Conservation (phyloP, 768 basidiomycete genomes). For the Amanita polypyramis region DNA sequence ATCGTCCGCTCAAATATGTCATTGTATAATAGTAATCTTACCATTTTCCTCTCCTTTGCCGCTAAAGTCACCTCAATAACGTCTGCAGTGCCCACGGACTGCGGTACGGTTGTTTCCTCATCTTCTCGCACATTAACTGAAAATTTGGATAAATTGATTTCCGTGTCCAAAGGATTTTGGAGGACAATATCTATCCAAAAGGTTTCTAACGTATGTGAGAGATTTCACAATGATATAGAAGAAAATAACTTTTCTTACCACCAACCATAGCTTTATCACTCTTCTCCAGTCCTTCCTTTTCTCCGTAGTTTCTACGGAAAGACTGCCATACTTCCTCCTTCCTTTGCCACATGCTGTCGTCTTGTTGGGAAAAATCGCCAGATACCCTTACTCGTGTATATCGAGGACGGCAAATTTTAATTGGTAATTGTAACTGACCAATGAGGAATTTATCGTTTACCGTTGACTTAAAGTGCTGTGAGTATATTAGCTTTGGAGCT, state of each 20-base stretch:
- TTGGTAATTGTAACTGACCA: constrained; percentile 47
- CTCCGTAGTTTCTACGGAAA: constrained; percentile 48
- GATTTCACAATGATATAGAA: background rate
- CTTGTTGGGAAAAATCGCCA: constrained; percentile 34
- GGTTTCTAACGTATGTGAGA: constrained; percentile 33
- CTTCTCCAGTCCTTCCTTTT: constrained; percentile 40
- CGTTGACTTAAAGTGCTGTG: constrained; percentile 63
- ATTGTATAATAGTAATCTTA: constrained; percentile 22
- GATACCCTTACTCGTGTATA: constrained; percentile 50
- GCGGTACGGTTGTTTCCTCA: constrained; percentile 16
- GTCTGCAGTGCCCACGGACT: constrained; percentile 44
- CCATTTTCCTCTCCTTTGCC: constrained; percentile 55
- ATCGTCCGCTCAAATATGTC: background rate
- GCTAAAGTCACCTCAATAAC: constrained; percentile 46
- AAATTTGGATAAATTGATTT: constrained; percentile 56
- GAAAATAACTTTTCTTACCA: constrained; percentile 29
- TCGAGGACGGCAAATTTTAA: constrained; percentile 51
- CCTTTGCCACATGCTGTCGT: constrained; percentile 43
- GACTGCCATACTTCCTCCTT: constrained; percentile 56
- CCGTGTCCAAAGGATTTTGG: constrained; percentile 64
- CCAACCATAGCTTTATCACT: constrained; percentile 52
- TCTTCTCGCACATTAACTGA: constrained; percentile 42
- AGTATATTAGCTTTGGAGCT: background rate
- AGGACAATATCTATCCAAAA: constrained; percentile 72
- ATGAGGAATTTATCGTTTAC: constrained; percentile 32